A percentile compares a stretch with the other conserved stretches of the same genome.
Conservation (phyloP, 192 early-diverging fungal genomes). For the Rhizophagus sp. region DNA sequence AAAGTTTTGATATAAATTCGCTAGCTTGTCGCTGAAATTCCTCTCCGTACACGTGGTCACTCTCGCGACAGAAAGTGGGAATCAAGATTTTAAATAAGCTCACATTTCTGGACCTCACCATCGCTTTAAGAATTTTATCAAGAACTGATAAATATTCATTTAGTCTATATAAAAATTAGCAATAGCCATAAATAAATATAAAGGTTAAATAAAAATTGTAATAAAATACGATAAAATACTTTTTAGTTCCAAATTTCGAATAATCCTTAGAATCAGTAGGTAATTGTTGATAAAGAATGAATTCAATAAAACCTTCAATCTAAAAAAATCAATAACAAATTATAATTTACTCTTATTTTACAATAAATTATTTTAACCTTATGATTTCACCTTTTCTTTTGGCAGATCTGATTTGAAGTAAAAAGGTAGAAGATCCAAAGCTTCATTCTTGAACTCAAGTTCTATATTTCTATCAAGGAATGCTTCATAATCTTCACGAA, state of each 20-base stretch:
- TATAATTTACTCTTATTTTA: background rate
- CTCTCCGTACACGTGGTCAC: constrained; percentile 48
- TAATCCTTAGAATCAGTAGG: background rate
- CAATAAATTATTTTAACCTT: background rate
- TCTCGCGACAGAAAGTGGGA: constrained; percentile 54
- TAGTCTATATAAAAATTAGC: constrained; percentile 33
- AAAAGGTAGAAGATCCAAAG: constrained; percentile 50
- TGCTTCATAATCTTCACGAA: constrained; percentile 41
- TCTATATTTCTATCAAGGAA: constrained; percentile 40
- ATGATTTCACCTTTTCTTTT: constrained; percentile 29
- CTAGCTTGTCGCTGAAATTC: constrained; percentile 39
- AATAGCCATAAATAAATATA: background rate
- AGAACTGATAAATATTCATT: constrained; percentile 56
- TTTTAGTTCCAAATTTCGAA: constrained; percentile 1
- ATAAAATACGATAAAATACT: background rate
- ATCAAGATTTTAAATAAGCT: constrained; percentile 54
- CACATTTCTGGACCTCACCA: constrained; percentile 42
- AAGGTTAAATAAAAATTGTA: background rate
- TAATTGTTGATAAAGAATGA: background rate
- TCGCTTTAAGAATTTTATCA: constrained; percentile 51
- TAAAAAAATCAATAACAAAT: background rate
- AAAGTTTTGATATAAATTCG: constrained; percentile 40
- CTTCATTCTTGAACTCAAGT: constrained; percentile 44
- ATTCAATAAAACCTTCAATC: background rate
- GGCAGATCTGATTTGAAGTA: constrained; percentile 39